phyloP scores from a whole-genome alignment of 805 yeast species.

The Candida schatavii region DNA sequence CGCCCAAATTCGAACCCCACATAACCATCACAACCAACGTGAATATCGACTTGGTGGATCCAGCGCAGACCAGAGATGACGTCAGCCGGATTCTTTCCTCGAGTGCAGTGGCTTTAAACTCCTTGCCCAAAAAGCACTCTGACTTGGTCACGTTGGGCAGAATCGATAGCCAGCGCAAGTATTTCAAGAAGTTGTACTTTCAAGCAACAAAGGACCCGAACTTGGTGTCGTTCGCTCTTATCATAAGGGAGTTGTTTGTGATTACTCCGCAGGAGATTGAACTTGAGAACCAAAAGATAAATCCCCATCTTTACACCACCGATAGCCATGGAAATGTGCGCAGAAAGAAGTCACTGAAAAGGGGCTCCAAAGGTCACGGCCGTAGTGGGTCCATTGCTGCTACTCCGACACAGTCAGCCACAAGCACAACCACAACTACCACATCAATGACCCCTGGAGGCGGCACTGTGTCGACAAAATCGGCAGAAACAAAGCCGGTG shows the following conservation, averaged over 20 bases:
- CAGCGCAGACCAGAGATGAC: slow-evolving; percentile 46
- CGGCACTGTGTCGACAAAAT: too few relatives aligned
- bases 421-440: neutral
- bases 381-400: neutral
- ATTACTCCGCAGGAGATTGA: slow-evolving; percentile 41
- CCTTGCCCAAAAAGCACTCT: slow-evolving; percentile 39
- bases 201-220: slow-evolving; percentile 45
- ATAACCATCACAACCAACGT: slow-evolving; percentile 70
- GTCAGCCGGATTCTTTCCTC: slow-evolving; percentile 57
- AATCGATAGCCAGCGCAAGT: slow-evolving; percentile 47
- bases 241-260: slow-evolving; percentile 58
- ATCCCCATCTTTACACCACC: slow-evolving; percentile 39
- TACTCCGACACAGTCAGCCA: slow-evolving; percentile 4
- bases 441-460: too few relatives aligned
- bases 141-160: slow-evolving; percentile 39
- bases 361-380: slow-evolving; percentile 8
- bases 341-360: slow-evolving; percentile 21
- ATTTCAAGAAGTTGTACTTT: slow-evolving; percentile 53
- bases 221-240: slow-evolving; percentile 49
- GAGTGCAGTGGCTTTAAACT: slow-evolving; percentile 52
- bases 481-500: slow-evolving; percentile 17
- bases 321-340: slow-evolving; percentile 30
- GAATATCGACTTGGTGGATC: slow-evolving; percentile 35
- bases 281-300: slow-evolving; percentile 29
- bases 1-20: slow-evolving; percentile 72